These are phyloP conservation scores for Paragyromitra xinjiangensis DNA, from an alignment of 495 filamentous ascomycete species.

Conservation along the genomic window DNA sequence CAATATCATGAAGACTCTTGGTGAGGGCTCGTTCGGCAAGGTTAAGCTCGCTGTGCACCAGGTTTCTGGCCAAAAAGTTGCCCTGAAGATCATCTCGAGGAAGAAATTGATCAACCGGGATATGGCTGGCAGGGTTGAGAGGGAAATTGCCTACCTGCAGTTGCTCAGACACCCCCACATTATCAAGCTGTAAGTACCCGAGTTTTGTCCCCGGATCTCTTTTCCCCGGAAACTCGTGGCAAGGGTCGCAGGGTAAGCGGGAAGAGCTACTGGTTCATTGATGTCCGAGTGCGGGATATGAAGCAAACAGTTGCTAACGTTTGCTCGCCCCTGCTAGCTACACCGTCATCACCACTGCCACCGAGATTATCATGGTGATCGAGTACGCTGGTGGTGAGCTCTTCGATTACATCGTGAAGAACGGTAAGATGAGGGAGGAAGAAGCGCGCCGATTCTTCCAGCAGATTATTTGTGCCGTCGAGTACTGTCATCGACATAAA, in stretches of 20 bases:
- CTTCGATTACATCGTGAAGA: slow-evolving; percentile 94
- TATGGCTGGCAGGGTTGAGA: slow-evolving; percentile 95
- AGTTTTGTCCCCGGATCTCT: background rate
- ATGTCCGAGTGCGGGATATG: slow-evolving; percentile 12
- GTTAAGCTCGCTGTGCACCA: slow-evolving; percentile 95
- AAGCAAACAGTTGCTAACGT: slow-evolving; percentile 44
- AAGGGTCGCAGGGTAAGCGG: background rate
- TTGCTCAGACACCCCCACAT: slow-evolving; percentile 96
- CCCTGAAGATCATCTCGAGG: slow-evolving; percentile 94
- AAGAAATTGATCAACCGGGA: slow-evolving; percentile 94
- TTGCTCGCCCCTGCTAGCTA: slow-evolving; percentile 65
- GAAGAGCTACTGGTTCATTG: slow-evolving; percentile 22
- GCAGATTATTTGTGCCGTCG: slow-evolving; percentile 98
- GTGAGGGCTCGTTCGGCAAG: slow-evolving; percentile 97
- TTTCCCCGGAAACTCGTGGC: background rate
- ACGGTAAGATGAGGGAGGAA: slow-evolving; percentile 87
- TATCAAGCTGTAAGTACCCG: slow-evolving; percentile 84
- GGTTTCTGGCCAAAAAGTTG: slow-evolving; percentile 90
- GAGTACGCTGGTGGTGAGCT: slow-evolving; percentile 96
- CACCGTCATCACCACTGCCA: slow-evolving; percentile 91
- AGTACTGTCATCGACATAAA: slow-evolving; percentile 98
- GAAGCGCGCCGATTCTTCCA: slow-evolving; percentile 97
- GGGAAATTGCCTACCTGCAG: slow-evolving; percentile 98
- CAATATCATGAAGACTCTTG: slow-evolving; percentile 85
- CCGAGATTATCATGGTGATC: slow-evolving; percentile 98